Evolutionary conservation across 495 filamentous ascomycete genomes (phyloP), one percentile per base, ranked within the genome.

Genomic region (Hamigera avellanea): DNA sequence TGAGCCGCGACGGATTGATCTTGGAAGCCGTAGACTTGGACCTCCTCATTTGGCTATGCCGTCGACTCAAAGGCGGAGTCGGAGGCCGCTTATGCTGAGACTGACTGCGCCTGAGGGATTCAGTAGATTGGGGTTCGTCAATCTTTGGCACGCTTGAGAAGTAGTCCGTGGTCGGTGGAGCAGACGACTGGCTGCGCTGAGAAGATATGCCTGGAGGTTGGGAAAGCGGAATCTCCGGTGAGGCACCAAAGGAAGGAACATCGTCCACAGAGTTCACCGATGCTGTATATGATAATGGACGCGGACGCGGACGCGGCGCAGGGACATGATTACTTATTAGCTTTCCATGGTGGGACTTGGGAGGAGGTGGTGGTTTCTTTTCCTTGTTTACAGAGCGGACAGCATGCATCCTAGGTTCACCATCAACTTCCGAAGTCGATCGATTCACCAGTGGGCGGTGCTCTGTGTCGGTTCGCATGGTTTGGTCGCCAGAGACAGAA

Each of bases 331-430:
- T 21, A 42, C 61, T 73, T 29, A 84, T 81, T n/a, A 74, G 56
- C 50, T 77, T 81, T 5, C 81, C 81, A 57, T 82, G 79, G 37
- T 78, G 71, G 27, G 68, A 78, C 45, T 60, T 77, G 1, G 80
- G 78, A 16, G 73, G 69, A 12, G 75, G 73, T 8, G 74, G 70
- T 12, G 67, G 64, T 40, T 63, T 64, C 44, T 64, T 66, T 26
- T 58, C 41, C 50, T 50, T 37, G 33, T 43, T 44, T 28, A 28
- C 39, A 28, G 48, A 28, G 25, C 51, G 50, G 43, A 44, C 55
- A 12, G 41, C 41, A 10, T 54, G 57, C 13, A 62, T 59, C 26
- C 58, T 63, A 14, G 57, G 52, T 25, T 56, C 58, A 36, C 61
- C 58, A 3, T 60, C 54, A 19, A 42, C 31, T 7, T 60, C 52